These are phyloP conservation scores for Zygosaccharomyces sapae DNA, from an alignment of 1,139 yeast species.

Conservation along the genomic window DNA sequence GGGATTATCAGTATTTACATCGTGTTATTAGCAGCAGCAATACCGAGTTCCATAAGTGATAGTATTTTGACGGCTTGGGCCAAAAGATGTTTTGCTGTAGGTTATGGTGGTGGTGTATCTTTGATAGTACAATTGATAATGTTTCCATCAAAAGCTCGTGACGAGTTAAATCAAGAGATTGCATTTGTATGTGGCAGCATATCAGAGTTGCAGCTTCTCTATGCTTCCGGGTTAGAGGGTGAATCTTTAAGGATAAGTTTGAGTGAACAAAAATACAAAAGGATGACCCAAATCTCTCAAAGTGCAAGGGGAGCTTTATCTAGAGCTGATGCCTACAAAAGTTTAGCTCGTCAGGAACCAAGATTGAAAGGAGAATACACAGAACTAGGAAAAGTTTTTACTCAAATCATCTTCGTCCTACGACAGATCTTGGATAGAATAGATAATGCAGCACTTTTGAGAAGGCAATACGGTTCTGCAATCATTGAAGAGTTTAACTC, in stretches of 20 bases:
- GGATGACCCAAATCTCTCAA: slow-evolving; percentile 35
- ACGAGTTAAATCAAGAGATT: slow-evolving; percentile 41
- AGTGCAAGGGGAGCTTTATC: slow-evolving; percentile 40
- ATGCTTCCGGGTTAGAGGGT: slow-evolving; percentile 43
- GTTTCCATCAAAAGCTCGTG: slow-evolving; percentile 48
- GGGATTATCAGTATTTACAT: slow-evolving; percentile 45
- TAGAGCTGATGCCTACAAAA: slow-evolving; percentile 42
- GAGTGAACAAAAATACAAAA: slow-evolving; percentile 31
- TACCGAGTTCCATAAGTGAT: slow-evolving; percentile 41
- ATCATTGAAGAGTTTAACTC: slow-evolving; percentile 43
- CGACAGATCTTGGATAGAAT: slow-evolving; percentile 47
- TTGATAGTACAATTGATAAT: slow-evolving; percentile 42
- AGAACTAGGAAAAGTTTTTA: slow-evolving; percentile 40
- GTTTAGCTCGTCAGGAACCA: slow-evolving; percentile 45
- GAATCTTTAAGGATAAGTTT: slow-evolving; percentile 30
- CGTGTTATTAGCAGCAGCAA: slow-evolving; percentile 43
- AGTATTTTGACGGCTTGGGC: slow-evolving; percentile 44
- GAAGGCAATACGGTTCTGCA: slow-evolving; percentile 45
- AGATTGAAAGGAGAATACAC: slow-evolving; percentile 46
- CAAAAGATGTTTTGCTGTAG: slow-evolving; percentile 47
- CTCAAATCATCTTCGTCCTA: slow-evolving; percentile 44
- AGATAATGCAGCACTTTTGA: slow-evolving; percentile 43
- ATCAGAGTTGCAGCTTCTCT: slow-evolving; percentile 39
- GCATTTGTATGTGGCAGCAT: slow-evolving; percentile 41
- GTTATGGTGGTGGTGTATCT: slow-evolving; percentile 48